Evolutionary conservation across 148 eudicot genomes (phyloP).

Genomic region (Amaranthus hypochondriacus): DNA sequence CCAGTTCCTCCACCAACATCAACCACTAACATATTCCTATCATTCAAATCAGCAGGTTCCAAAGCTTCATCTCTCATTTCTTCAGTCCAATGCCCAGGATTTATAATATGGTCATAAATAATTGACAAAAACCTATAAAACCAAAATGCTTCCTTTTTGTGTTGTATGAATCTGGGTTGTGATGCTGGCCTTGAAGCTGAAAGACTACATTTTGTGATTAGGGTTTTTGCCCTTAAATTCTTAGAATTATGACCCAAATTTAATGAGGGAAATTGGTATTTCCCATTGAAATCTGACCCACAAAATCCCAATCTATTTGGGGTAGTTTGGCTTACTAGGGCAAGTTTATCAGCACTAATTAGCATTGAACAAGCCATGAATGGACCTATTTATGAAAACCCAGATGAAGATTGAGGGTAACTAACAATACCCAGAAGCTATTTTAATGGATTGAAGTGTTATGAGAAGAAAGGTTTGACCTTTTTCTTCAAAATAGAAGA

Average conservation of each 20-base stretch:
- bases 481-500: neutral
- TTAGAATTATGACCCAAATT: conserved; percentile 25
- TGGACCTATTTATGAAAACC: neutral
- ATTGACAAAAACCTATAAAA: conserved; percentile 79
- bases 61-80: conserved; percentile 86
- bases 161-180: conserved; percentile 88
- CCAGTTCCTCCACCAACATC: conserved; percentile 98
- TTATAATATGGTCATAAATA: conserved; percentile 69
- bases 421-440: conserved; percentile 20
- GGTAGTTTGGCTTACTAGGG: conserved; percentile 27
- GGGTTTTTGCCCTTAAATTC: conserved; percentile 31
- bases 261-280: conserved; percentile 29
- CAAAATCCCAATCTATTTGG: conserved; percentile 37
- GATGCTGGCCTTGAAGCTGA: conserved; percentile 75
- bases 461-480: neutral
- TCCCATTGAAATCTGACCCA: conserved; percentile 46
- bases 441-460: neutral
- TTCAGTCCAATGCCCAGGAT: conserved; percentile 87
- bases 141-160: conserved; percentile 93
- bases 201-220: conserved; percentile 50
- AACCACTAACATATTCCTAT: conserved; percentile 54
- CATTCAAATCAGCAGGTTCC: conserved; percentile 70
- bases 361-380: conserved; percentile 66
- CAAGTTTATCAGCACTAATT: conserved; percentile 48
- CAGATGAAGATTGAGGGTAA: neutral